phyloP scores from a whole-genome alignment of 176 grass and related monocot genomes.

The Raddia distichophylla region DNA sequence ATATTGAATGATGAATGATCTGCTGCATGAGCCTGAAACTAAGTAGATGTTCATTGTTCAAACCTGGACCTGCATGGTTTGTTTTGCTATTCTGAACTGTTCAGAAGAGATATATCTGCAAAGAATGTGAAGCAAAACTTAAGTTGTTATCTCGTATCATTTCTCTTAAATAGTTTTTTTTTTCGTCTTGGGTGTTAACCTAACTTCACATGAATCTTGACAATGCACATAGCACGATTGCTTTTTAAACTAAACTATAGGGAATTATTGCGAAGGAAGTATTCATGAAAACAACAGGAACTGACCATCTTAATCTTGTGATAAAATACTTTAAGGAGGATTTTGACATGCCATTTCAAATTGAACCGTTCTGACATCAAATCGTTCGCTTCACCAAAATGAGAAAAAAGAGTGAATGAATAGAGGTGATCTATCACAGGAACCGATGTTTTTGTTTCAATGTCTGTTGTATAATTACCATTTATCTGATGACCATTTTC shows the following conservation, averaged over 20 bases:
- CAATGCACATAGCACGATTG: neutral
- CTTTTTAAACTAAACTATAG: neutral
- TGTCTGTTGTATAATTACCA: conserved; percentile 9
- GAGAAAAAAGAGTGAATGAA: too few species aligned
- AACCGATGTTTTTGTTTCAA: neutral
- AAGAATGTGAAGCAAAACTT: neutral
- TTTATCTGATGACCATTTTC: conserved; percentile 7
- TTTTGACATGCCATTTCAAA: neutral
- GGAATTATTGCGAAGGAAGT: neutral
- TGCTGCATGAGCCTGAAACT: neutral
- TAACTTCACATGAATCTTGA: neutral
- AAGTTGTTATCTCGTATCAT: neutral
- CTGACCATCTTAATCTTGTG: neutral
- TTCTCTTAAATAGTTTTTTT: neutral
- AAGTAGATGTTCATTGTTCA: neutral
- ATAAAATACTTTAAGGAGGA: conserved; percentile 1
- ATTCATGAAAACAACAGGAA: conserved; percentile 3
- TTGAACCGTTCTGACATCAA: neutral
- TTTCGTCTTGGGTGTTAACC: conserved; percentile 12
- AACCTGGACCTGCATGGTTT: neutral
- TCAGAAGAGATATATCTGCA: neutral
- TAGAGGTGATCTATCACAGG: too few species aligned
- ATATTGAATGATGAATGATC: conserved; percentile 17
- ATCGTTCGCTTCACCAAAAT: neutral
- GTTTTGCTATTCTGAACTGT: neutral